phyloP scores from a whole-genome alignment of 352 stramenopile species.

The Phytophthora pseudosyringae region DNA sequence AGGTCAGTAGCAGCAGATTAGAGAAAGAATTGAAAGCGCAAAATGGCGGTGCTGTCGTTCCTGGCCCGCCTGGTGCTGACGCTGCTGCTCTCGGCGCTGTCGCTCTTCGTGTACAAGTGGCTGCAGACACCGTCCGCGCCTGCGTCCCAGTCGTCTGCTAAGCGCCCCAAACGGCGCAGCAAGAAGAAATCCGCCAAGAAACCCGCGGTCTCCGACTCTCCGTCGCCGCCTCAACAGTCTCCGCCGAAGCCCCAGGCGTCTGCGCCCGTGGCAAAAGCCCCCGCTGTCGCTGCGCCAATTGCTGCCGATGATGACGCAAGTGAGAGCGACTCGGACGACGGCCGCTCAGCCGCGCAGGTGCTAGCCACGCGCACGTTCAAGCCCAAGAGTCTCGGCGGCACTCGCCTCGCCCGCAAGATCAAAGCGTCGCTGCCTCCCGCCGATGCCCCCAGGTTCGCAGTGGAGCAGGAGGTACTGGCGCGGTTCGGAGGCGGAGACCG shows the following conservation, averaged over 20 bases:
- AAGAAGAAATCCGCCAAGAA: constrained; percentile 62
- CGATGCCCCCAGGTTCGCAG: constrained; percentile 35
- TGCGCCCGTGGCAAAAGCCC: constrained; percentile 3
- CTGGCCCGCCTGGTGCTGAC: constrained; percentile 45
- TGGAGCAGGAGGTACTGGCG: constrained; percentile 62
- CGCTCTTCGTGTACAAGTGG: constrained; percentile 47
- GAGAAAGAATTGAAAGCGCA: constrained; percentile 15
- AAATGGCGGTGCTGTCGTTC: constrained; percentile 49
- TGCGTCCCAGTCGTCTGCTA: background rate
- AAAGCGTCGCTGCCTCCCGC: constrained; percentile 27
- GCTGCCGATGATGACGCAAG: constrained; percentile 28
- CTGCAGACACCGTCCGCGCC: constrained; percentile 21
- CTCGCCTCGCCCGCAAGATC: constrained; percentile 25
- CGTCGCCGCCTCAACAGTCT: constrained; percentile 13
- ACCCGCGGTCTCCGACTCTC: constrained; percentile 14
- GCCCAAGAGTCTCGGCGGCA: constrained; percentile 56
- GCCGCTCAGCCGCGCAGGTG: constrained; percentile 64
- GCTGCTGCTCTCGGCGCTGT: constrained; percentile 49
- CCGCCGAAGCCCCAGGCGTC: background rate
- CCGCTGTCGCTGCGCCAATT: constrained; percentile 8
- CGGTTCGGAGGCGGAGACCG: constrained; percentile 58
- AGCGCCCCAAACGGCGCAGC: constrained; percentile 44
- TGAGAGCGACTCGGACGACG: constrained; percentile 67
- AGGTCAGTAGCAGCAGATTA: constrained; percentile 9
- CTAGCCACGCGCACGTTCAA: constrained; percentile 70